Percentiles rank a stretch among this genome's conserved stretches.
phyloP scores from a whole-genome alignment of 225 moss, liverwort and hornwort genomes.

The Antitrichia curtipendula region DNA sequence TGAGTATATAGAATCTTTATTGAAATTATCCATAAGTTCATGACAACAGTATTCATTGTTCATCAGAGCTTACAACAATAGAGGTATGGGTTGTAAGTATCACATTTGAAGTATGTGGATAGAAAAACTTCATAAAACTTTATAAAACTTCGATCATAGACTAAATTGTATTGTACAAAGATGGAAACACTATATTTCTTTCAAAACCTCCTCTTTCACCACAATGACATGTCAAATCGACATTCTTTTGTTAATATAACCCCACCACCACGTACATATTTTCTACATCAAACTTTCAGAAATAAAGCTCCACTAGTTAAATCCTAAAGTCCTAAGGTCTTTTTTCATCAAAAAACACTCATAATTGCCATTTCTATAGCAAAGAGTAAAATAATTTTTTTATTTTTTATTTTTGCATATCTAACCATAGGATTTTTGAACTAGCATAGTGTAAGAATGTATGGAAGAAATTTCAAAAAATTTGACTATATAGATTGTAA shows the following conservation, averaged over 20 bases:
- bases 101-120: background rate
- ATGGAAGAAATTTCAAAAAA: no score
- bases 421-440: no score
- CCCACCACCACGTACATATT: no score
- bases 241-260: background rate
- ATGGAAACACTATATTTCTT: background rate
- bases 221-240: rapidly evolving
- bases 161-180: no score
- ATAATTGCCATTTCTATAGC: no score
- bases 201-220: rapidly evolving
- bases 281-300: rapidly evolving
- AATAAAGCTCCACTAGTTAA: background rate
- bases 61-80: background rate
- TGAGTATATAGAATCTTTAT: background rate
- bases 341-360: no score
- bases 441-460: no score
- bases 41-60: background rate
- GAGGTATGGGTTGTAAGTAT: background rate
- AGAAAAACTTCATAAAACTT: background rate
- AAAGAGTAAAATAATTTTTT: no score
- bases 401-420: no score
- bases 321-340: no score
- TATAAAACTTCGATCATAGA: background rate
- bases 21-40: background rate
- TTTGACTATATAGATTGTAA: no score